Base-by-base conservation (phyloP, 805 yeast species). In the Cyberlindnera xylosilytica region DNA sequence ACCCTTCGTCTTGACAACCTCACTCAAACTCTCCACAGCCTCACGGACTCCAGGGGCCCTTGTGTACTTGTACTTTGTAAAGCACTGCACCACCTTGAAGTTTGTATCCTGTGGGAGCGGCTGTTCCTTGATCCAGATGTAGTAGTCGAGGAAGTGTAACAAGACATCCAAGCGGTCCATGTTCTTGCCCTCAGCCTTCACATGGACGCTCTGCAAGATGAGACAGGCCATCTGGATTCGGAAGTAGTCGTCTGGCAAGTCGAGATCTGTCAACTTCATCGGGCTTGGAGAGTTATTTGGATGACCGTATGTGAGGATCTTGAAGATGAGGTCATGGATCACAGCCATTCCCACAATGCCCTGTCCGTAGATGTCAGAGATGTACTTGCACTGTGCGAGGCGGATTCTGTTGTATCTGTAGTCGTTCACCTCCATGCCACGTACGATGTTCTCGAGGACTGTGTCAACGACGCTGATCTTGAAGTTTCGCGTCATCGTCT, bases 91-190 rank as follows among this genome's bases (percentile, higher is more conserved):
- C n/a, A 86, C 50, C 36, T 69, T 70, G 50, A 79, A 80, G 33
- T 74, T 74, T 3, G 77, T 62, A 35, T 83, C 93, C 47, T 72
- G 66, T 0, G 95, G 88, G 13, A 85, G 41, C 1, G 87, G 85
- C 36, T 63, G 70, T 3, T 61, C 60, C 53, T 88, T 88, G 24
- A 82, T 73, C 58, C 71, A 74, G 4, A 76, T 60, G 56, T 86
- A 88, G 58, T 79, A 88, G 53, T 88, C 93, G 46, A 87, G 80
- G 50, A 78, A 81, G 20, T 70, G 69, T 44, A 82, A 51, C 44
- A 83, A 74, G 0, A 66, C 39, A 1, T 57, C 52, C 11, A 78
- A 37, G 28, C 68, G 64, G 4, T 53, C 44, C 12, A 23, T 34
- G 8, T 48, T 40, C 10, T 47, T 50, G 3, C 49, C 43, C 18